Evolutionary conservation across 345 rosid genomes (phyloP).

Genomic region (Melastoma malabathricum): DNA sequence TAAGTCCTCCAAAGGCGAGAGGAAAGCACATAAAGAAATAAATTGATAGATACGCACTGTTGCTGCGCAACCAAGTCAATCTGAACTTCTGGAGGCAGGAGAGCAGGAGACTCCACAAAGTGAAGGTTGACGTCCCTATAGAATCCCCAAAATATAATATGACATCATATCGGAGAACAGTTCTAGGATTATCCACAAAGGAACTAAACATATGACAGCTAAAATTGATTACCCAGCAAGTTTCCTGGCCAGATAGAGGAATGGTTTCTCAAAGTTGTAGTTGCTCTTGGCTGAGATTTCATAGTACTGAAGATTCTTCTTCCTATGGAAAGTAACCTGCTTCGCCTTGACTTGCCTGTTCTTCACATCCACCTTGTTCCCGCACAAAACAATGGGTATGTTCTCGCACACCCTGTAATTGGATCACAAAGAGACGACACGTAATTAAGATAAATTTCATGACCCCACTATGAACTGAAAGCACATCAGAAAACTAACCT

Average conservation of each 20-base stretch:
- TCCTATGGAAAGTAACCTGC: conserved; percentile 86
- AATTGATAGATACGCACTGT: conserved; percentile 63
- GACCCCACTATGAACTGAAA: too few relatives aligned
- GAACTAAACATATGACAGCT: background rate
- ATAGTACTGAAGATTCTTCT: conserved; percentile 85
- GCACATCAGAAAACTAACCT: too few relatives aligned
- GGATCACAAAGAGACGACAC: too few relatives aligned
- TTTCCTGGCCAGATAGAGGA: conserved; percentile 79
- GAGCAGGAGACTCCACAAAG: conserved; percentile 91
- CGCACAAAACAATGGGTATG: conserved; percentile 82
- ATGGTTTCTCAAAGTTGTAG: conserved; percentile 89
- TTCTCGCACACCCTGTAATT: conserved; percentile 91
- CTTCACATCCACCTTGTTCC: conserved; percentile 91
- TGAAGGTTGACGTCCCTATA: too few relatives aligned
- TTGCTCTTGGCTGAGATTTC: conserved; percentile 94
- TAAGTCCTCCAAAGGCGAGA: too few relatives aligned
- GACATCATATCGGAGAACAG: too few relatives aligned
- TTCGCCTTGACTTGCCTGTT: conserved; percentile 94
- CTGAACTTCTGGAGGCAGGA: conserved; percentile 85
- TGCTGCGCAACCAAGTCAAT: conserved; percentile 73
- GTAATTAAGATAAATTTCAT: too few relatives aligned
- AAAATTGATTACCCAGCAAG: conserved; percentile 72
- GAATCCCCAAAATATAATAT: conserved; percentile 31
- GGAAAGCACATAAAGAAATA: too few relatives aligned
- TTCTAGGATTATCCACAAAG: too few relatives aligned